phyloP scores from a whole-genome alignment of 148 eudicot genomes.

The Pouteria glomerata region DNA sequence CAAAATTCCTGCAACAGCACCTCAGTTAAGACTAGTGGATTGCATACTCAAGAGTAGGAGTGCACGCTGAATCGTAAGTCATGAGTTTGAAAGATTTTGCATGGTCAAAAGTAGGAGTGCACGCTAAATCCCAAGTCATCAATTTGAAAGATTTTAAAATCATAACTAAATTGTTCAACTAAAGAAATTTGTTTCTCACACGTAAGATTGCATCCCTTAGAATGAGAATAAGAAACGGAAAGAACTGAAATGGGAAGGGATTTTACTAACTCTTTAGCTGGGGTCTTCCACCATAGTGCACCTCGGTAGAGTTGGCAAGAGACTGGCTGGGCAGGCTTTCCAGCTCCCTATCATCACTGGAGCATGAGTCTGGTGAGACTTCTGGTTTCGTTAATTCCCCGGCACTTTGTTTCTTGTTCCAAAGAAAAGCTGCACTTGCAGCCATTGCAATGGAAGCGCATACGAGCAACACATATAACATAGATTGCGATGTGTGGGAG shows the following conservation, averaged over 20 bases:
- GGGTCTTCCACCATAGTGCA: constrained; percentile 75
- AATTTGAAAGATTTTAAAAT: too few relatives aligned
- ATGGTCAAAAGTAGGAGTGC: too few relatives aligned
- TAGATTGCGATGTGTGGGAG: constrained; percentile 25
- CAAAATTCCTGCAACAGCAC: constrained; percentile 26
- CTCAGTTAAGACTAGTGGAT: background rate
- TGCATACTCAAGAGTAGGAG: too few relatives aligned
- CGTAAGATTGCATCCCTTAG: too few relatives aligned
- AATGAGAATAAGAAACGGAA: too few relatives aligned
- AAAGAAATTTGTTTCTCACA: too few relatives aligned
- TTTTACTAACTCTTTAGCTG: constrained; percentile 67
- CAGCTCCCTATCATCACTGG: constrained; percentile 51
- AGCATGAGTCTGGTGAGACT: constrained; percentile 35
- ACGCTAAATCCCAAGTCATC: too few relatives aligned
- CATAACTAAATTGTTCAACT: too few relatives aligned
- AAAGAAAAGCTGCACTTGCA: constrained; percentile 31
- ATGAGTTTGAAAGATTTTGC: too few relatives aligned
- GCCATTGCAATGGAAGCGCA: constrained; percentile 35
- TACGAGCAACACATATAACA: constrained; percentile 34
- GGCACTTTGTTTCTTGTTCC: constrained; percentile 46
- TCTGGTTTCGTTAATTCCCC: constrained; percentile 36
- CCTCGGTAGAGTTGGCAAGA: constrained; percentile 36
- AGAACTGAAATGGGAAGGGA: too few relatives aligned
- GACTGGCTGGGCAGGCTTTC: constrained; percentile 68
- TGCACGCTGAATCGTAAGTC: too few relatives aligned